Conservation (phyloP, 139 green algal species). For the Closterium sp. region DNA sequence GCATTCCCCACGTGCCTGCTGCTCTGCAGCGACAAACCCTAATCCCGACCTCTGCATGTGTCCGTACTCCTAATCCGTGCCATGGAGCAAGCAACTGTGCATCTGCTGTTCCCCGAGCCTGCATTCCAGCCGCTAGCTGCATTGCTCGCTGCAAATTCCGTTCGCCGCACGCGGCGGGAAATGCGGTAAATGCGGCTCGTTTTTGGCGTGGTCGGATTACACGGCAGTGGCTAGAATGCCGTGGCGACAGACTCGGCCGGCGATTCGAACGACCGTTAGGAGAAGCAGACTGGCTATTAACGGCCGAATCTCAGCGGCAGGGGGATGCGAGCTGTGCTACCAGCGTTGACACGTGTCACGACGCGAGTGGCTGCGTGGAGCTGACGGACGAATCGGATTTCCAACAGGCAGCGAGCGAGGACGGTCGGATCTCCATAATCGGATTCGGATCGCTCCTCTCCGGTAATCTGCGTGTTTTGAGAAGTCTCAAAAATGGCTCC, state of each 20-base stretch:
- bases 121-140: no score
- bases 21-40: not conserved
- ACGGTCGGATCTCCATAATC: slow-evolving; percentile 30
- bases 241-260: not conserved
- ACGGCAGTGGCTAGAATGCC: not conserved
- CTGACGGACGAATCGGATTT: slow-evolving; percentile 22
- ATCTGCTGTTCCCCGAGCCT: not conserved
- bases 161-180: not conserved
- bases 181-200: not conserved
- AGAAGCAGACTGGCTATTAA: not conserved
- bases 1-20: not conserved
- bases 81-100: not conserved
- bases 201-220: not conserved
- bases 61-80: no score
- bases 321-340: not conserved
- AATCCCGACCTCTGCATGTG: not conserved
- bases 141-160: not conserved
- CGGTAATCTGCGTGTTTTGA: no score
- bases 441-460: slow-evolving; percentile 47
- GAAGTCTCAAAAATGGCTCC: no score
- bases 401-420: slow-evolving; percentile 1
- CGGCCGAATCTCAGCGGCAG: not conserved
- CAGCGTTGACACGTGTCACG: not conserved
- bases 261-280: not conserved
- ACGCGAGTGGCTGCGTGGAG: not conserved